Conservation (phyloP, 2,329 filamentous ascomycete species). For the Aciculosporium take region DNA sequence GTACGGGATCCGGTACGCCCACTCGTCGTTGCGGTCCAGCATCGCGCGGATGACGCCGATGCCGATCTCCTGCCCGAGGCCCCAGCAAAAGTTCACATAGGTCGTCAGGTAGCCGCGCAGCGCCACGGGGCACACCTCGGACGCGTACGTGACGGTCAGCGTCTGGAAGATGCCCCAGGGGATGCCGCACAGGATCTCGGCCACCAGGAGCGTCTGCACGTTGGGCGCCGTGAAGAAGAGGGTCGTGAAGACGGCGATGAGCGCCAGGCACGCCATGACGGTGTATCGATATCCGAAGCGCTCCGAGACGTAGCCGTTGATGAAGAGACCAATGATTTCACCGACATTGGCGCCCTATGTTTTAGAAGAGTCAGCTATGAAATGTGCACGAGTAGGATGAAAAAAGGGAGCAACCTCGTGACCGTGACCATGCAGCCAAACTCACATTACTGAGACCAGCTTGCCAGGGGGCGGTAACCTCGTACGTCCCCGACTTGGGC, state of each 20-base stretch:
- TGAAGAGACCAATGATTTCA: conserved; percentile 50
- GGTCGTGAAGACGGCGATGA: conserved; percentile 42
- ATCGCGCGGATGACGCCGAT: conserved; percentile 61
- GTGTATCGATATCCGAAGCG: conserved; percentile 54
- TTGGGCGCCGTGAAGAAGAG: conserved; percentile 52
- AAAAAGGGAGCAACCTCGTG: background rate
- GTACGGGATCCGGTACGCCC: conserved; percentile 57
- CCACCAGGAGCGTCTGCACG: conserved; percentile 42
- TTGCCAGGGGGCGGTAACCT: conserved; percentile 49
- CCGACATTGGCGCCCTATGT: conserved; percentile 24
- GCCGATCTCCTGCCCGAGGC: conserved; percentile 58
- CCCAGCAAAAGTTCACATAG: conserved; percentile 68
- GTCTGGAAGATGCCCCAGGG: conserved; percentile 48
- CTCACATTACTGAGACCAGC: conserved; percentile 42
- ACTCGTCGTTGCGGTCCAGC: conserved; percentile 49
- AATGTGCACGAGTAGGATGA: no score
- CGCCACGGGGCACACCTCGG: conserved; percentile 58
- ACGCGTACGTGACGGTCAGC: conserved; percentile 50
- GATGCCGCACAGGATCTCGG: conserved; percentile 49
- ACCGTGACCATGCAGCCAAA: conserved; percentile 4
- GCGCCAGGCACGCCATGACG: conserved; percentile 41
- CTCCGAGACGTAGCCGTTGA: conserved; percentile 53
- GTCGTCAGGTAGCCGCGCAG: conserved; percentile 59
- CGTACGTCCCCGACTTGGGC: conserved; percentile 28
- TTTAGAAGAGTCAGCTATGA: background rate